Evolutionary conservation across 768 basidiomycete species (phyloP), one percentile per base, ranked within the genome.

Genomic region (Kwoniella newhampshirensis): DNA sequence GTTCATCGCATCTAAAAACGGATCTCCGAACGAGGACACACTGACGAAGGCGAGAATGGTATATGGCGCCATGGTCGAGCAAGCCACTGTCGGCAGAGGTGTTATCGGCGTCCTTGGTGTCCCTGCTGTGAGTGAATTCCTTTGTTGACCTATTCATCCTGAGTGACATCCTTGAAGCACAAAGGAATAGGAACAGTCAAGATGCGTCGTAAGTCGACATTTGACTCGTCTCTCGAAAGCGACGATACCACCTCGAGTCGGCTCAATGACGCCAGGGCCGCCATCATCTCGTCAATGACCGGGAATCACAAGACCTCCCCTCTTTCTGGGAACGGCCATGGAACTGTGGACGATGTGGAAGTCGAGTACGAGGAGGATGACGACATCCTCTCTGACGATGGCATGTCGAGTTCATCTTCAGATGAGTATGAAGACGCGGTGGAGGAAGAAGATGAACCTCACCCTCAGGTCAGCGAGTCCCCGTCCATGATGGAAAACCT

Each of bases 31-130:
- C 17, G 63, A 56, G 27, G 81, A 82, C 27, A 68, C 80, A 0
- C 66, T 77, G 2, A 70, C 77, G 12, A 73, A 78, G n/a, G 75
- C 84, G 62, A 77, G 82, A 44, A 85, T 82, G 52, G 49, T 74
- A 2, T 64, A 62, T 36, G 52, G 51, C 1, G 54, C 59, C 2
- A 57, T 64, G 37, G 51, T 63, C 41, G 67, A 59, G 35, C 64
- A 45, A 47, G 43, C 37, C 43, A 58, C 4, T 48, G 51, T 58
- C 2, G 67, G 59, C 2, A 18, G 54, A 28, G 59, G 59, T 15
- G 5, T 48, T 1, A 49, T 46, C 15, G 71, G 68, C 15, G 68
- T 76, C 27, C 45, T 75, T 39, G 66, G 53, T 37, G 74, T 75
- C n/a, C 73, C 72, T 21, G 74, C 72, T 6, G 73, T 76, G 51